Evolutionary conservation across 1,139 yeast genomes (phyloP), one percentile per base, ranked within the genome.

Genomic region (Pichia sp.): DNA sequence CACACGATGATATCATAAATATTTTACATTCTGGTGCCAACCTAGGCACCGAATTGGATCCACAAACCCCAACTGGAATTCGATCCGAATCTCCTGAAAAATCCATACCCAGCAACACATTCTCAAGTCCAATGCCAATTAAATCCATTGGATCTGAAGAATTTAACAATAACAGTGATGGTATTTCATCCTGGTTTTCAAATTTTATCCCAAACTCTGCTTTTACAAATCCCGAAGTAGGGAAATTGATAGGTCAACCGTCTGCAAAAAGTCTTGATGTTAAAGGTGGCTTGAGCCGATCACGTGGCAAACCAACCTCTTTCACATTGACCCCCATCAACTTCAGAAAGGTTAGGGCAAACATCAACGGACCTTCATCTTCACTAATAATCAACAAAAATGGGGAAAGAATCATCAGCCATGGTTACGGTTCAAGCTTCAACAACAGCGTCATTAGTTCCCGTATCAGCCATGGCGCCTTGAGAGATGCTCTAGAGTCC

Each of bases 311-410:
- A 6, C 6, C n/a, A n/a, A 10, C 40, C 2, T 15, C 51, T 15
- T 31, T 31, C 8, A 29, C 26, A 2, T 23, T 31, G 16, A 32
- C 46, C 4, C 51, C 51, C 5, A 41, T 42, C 8, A 49, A 49
- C 26, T 49, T 49, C 23, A 30, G 40, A 15, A 49, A 49, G 45
- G 29, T 41, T 32, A 31, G 36, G 16, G 15, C 36, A 6, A 50
- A 30, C 19, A 23, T 45, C 11, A 56, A 50, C 47, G 55, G 55
- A 2, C 50, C 57, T 4, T 54, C 59, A 7, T 56, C 59, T 11
- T 51, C 54, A 1, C 62, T 81, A 52, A 73, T 73, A 2, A 72
- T 81, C n/a, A 79, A 80, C 1, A 77, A 78, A 3, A 76, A 79
- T 57, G 75, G 78, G 19, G 74, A 78, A 5, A 72, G 68, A 52